These are phyloP conservation scores for Bonia amplexicaulis DNA, from an alignment of 176 grass and related monocot genomes.

Conservation along the genomic window DNA sequence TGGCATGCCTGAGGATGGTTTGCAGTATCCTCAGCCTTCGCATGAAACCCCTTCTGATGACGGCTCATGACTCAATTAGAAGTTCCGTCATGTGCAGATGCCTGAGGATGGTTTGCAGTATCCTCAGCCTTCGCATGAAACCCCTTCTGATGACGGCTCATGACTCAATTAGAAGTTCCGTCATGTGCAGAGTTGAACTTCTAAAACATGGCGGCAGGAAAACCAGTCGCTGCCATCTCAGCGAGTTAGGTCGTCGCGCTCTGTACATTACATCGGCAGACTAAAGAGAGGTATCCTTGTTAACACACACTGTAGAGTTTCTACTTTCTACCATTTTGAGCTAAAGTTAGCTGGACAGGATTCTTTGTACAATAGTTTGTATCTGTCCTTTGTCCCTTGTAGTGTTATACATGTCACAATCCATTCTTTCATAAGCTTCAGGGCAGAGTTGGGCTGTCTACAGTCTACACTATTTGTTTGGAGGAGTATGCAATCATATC, in stretches of 20 bases:
- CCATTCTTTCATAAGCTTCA: slow-evolving; percentile 75
- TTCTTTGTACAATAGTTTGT: slow-evolving; percentile 87
- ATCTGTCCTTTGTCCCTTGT: slow-evolving; percentile 42
- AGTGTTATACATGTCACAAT: slow-evolving; percentile 50
- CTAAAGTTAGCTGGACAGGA: slow-evolving; percentile 44
- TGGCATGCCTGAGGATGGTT: slow-evolving; percentile 44
- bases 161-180: slow-evolving; percentile 3
- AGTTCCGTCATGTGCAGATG: slow-evolving; percentile 13
- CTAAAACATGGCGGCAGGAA: neutral
- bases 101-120: slow-evolving; percentile 40
- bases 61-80: slow-evolving; percentile 17
- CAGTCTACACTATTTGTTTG: slow-evolving; percentile 43
- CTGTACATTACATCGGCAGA: slow-evolving; percentile 42
- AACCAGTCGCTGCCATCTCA: slow-evolving; percentile 1
- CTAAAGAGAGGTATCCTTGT: slow-evolving; percentile 24
- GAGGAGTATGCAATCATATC: slow-evolving; percentile 17
- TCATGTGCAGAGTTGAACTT: slow-evolving; percentile 26
- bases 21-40: slow-evolving; percentile 19
- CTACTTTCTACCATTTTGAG: slow-evolving; percentile 34
- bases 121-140: slow-evolving; percentile 17
- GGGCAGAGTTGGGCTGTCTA: slow-evolving; percentile 35
- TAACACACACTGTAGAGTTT: slow-evolving; percentile 59
- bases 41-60: slow-evolving; percentile 28
- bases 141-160: slow-evolving; percentile 26
- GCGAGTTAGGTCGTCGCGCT: neutral